Conservation (phyloP, 179 eudicot genomes). For the Spergularia azorica region DNA sequence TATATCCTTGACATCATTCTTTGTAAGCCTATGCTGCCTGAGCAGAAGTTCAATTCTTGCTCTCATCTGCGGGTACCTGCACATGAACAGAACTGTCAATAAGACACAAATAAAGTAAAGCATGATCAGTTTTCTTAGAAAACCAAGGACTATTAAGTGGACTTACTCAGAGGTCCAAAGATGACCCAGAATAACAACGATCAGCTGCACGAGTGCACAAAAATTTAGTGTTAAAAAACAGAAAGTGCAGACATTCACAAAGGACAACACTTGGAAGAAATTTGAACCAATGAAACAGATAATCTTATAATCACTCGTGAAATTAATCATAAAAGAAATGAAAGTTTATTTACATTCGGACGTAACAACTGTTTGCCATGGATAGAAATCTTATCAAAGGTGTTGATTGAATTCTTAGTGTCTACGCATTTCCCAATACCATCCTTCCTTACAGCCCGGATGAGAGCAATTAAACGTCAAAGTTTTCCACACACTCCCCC, state of each 20-base stretch:
- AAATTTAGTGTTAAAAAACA: slow-evolving; percentile 22
- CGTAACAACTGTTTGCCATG: no score
- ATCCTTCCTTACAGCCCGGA: no score
- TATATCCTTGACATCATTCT: slow-evolving; percentile 67
- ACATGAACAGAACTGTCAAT: slow-evolving; percentile 21
- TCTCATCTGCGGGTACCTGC: slow-evolving; percentile 69
- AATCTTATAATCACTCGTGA: background rate
- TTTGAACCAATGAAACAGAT: background rate
- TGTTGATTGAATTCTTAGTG: no score
- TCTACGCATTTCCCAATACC: no score
- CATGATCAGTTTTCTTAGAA: background rate
- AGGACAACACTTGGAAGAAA: background rate
- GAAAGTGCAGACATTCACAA: background rate
- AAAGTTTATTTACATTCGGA: no score
- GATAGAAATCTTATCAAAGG: no score
- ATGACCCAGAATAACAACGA: slow-evolving; percentile 87
- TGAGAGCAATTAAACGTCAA: no score
- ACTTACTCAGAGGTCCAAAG: slow-evolving; percentile 99
- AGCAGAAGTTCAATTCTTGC: slow-evolving; percentile 84
- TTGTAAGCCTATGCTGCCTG: slow-evolving; percentile 83
- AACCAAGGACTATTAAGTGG: background rate
- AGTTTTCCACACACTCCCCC: no score
- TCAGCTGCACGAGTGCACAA: slow-evolving; percentile 56
- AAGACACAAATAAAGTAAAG: background rate
- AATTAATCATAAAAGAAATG: no score